Conservation (phyloP, 805 yeast genomes). For the Lachancea lanzarotensis region DNA sequence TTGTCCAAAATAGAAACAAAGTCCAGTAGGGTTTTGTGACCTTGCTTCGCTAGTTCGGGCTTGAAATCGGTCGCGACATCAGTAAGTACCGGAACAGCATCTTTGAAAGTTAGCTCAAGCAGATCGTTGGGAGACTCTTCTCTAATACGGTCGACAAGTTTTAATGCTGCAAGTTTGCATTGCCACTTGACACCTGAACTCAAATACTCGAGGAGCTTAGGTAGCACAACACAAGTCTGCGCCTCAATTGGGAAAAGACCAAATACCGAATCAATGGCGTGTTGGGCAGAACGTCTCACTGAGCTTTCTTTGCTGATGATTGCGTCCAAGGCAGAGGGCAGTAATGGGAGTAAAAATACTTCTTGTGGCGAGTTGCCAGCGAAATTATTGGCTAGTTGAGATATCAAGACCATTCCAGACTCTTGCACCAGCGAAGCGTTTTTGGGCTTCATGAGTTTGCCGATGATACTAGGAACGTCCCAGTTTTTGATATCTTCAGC, state of each 20-base stretch:
- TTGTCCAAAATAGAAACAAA: slow-evolving; percentile 84
- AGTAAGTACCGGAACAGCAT: slow-evolving; percentile 76
- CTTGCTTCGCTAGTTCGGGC: slow-evolving; percentile 88
- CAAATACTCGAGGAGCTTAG: slow-evolving; percentile 55
- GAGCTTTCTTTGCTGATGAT: slow-evolving; percentile 82
- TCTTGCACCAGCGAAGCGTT: slow-evolving; percentile 72
- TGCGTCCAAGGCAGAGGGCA: slow-evolving; percentile 61
- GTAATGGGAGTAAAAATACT: slow-evolving; percentile 59
- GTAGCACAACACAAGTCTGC: slow-evolving; percentile 61
- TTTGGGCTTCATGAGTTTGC: slow-evolving; percentile 66
- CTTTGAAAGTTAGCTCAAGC: slow-evolving; percentile 72
- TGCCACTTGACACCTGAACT: slow-evolving; percentile 89
- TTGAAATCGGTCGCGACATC: slow-evolving; percentile 92
- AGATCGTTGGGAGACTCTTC: slow-evolving; percentile 80
- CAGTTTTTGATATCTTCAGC: slow-evolving; percentile 47
- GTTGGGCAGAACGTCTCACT: slow-evolving; percentile 80
- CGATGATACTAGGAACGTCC: slow-evolving; percentile 56
- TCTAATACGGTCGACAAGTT: slow-evolving; percentile 62
- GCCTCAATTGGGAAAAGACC: slow-evolving; percentile 74
- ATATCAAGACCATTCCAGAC: slow-evolving; percentile 56
- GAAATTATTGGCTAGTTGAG: slow-evolving; percentile 52
- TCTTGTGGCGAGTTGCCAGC: slow-evolving; percentile 69
- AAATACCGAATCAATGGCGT: slow-evolving; percentile 63
- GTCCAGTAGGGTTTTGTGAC: slow-evolving; percentile 58
- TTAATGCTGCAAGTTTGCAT: slow-evolving; percentile 74